Evolutionary conservation across 305 asterid species (phyloP).

Genomic region (Stenogyne calaminthoides): DNA sequence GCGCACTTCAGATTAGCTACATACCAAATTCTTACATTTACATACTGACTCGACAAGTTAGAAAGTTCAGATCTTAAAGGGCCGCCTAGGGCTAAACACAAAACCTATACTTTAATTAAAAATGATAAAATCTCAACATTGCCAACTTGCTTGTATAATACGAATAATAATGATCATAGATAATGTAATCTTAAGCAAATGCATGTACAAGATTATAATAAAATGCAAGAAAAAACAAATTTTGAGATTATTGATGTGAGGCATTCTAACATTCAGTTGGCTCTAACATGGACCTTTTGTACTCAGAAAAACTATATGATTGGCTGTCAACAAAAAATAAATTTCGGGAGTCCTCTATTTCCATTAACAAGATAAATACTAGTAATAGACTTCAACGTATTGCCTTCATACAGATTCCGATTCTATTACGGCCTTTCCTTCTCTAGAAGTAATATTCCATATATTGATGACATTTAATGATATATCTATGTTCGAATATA

Average conservation of each 20-base stretch:
- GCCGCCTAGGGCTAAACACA: not conserved
- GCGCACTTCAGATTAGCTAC: not conserved
- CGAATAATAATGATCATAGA: not conserved
- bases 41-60: not conserved
- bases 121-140: not conserved
- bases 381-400: not conserved
- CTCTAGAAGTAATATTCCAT: not conserved
- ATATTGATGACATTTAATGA: not conserved
- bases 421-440: not conserved
- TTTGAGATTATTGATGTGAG: not conserved
- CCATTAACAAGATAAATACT: not conserved
- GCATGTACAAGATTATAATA: not conserved
- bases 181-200: not conserved
- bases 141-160: not conserved
- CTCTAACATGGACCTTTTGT: not conserved
- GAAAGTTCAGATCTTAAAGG: not conserved
- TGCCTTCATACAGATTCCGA: not conserved
- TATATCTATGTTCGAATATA: not conserved
- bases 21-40: no score
- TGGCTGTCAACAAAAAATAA: not conserved
- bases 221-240: not conserved
- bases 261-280: not conserved
- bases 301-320: not conserved
- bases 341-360: no score
- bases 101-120: not conserved